phyloP scores from a whole-genome alignment of 306 rosid species.

The Leucaena leucocephala region DNA sequence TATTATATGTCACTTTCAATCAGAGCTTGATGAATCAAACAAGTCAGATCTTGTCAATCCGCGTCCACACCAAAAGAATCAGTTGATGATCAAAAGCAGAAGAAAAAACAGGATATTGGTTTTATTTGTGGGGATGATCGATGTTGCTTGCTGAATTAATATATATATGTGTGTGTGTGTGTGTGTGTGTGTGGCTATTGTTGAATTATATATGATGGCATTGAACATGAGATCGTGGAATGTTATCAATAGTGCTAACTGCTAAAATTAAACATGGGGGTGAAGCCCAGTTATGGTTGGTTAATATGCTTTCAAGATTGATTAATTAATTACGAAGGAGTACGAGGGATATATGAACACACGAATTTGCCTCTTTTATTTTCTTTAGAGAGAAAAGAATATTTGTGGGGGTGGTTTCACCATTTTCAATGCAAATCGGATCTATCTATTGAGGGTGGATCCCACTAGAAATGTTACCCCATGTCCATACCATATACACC shows the following conservation, averaged over 20 bases:
- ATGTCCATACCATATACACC: background rate
- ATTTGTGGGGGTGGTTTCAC: background rate
- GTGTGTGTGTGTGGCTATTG: background rate
- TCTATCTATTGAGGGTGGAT: slow-evolving; percentile 21
- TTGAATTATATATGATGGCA: background rate
- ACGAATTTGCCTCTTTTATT: background rate
- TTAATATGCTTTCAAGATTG: too few species aligned
- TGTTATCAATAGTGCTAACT: too few species aligned
- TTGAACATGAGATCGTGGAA: background rate
- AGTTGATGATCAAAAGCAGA: background rate
- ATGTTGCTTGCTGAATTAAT: background rate
- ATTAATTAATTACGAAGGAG: too few species aligned
- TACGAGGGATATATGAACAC: too few species aligned
- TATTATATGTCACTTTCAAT: background rate
- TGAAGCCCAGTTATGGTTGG: too few species aligned
- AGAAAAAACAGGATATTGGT: slow-evolving; percentile 8
- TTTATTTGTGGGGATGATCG: slow-evolving; percentile 21
- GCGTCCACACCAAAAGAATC: slow-evolving; percentile 37
- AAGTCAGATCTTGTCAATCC: slow-evolving; percentile 24
- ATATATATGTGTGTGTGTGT: background rate
- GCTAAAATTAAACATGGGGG: too few species aligned
- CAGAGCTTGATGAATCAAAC: slow-evolving; percentile 25
- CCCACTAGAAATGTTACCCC: slow-evolving; percentile 32
- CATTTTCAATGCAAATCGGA: background rate
- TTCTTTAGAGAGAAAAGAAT: background rate